phyloP scores from a whole-genome alignment of 2,329 filamentous ascomycete species.

The Sporothrix variecibatus region DNA sequence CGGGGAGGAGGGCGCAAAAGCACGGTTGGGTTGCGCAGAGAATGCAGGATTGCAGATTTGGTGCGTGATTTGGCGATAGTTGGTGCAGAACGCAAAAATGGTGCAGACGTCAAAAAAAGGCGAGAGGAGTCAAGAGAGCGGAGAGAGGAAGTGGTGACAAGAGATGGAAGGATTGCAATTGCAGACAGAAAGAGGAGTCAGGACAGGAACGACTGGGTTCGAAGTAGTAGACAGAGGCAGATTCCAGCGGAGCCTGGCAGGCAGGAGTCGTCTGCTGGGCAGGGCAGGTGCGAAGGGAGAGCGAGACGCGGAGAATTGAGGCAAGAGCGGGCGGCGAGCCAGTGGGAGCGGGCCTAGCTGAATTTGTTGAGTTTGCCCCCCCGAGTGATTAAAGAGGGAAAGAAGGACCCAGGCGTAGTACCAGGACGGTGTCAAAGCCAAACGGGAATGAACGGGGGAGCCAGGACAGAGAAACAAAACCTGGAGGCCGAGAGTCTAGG shows the following conservation, averaged over 20 bases:
- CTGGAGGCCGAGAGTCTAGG: slow-evolving; percentile 7
- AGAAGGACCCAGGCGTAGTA: not conserved
- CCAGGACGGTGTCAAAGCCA: not conserved
- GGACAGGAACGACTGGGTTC: not conserved
- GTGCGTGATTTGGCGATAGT: not conserved
- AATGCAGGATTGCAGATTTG: not conserved
- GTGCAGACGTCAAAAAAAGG: not conserved
- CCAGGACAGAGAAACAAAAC: slow-evolving; percentile 3
- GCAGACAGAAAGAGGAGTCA: not conserved
- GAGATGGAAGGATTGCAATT: not conserved
- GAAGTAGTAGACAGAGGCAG: not conserved
- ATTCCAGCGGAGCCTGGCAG: not conserved
- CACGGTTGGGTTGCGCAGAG: not conserved
- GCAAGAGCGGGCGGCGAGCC: slow-evolving; percentile 1
- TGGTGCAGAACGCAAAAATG: not conserved
- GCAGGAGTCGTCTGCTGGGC: not conserved
- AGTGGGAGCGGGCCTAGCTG: not conserved
- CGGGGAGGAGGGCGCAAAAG: not conserved
- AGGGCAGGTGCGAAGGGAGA: not conserved
- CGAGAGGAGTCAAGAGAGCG: not conserved
- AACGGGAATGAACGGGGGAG: not conserved
- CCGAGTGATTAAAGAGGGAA: not conserved
- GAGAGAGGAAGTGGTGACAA: not conserved
- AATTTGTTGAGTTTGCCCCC: not conserved
- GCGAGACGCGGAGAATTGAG: not conserved